Evolutionary conservation across 2,329 filamentous ascomycete genomes (phyloP), one percentile per base, ranked within the genome.

Genomic region (Aspergillus quadrilineatus): DNA sequence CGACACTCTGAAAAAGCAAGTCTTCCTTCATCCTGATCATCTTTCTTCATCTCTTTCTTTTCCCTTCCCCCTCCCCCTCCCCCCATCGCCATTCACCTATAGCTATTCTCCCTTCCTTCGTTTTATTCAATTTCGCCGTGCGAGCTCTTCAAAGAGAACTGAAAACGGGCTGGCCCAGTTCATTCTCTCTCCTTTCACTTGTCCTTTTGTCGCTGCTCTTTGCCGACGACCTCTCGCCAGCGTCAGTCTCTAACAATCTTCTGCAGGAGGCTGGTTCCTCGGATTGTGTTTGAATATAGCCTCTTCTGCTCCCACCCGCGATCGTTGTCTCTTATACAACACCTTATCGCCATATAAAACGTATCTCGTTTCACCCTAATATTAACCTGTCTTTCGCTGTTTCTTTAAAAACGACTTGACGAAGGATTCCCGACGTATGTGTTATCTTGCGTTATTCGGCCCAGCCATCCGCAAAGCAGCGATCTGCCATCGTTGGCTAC

Each of bases 191-290:
- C 65, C 44, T 57, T 56, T 52, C 45, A 43, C 14, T 39, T 56
- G 30, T 37, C 53, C 32, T 55, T 58, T 47, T 53, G 32, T 56
- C 57, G 51, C 34, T 51, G 55, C 58, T 61, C 63, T 66, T 67
- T 66, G 59, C 67, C 55, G 50, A 52, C 54, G 53, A 58, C 56
- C 43, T 56, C 39, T 57, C 49, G 58, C 55, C 63, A 60, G 58
- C 60, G 48, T 60, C 64, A 65, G 60, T 61, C 60, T 59, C 57
- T 63, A 59, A 56, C 53, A 58, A 55, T 60, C 34, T 60, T 57
- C 54, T 56, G 36, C 51, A 56, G 59, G 71, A 74, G 73, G 71
- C 73, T 66, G 73, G 73, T 63, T 65, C 72, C 71, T 74, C 71
- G 63, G 57, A 32, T 58, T 55, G 58, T 61, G 59, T 62, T 63